Conservation (phyloP, 768 basidiomycete species). For the Daedaleopsis sinensis region DNA sequence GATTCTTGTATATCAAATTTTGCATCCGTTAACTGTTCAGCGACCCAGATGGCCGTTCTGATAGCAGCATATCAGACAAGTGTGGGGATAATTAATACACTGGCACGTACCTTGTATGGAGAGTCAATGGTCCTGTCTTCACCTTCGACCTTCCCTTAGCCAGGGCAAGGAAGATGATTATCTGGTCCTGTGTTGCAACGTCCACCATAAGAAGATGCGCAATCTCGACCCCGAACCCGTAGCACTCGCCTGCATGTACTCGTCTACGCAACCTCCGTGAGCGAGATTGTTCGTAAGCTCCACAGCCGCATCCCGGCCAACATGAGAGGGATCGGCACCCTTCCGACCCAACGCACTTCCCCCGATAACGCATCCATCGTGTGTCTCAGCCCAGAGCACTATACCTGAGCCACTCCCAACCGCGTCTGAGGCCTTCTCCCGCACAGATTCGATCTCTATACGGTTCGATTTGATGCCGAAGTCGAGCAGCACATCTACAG, state of each 20-base stretch:
- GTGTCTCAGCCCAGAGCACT: constrained; percentile 75
- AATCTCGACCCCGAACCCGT: not conserved
- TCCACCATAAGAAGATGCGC: not conserved
- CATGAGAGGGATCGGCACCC: constrained; percentile 43
- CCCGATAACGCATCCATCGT: constrained; percentile 65
- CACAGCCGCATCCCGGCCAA: constrained; percentile 64
- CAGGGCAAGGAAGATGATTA: constrained; percentile 76
- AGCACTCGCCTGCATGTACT: constrained; percentile 53
- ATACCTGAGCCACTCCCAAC: constrained; percentile 74
- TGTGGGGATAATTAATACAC: constrained; percentile 5
- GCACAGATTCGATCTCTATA: constrained; percentile 32
- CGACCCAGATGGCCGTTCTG: constrained; percentile 73
- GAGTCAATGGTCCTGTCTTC: constrained; percentile 55
- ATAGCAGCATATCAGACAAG: not conserved
- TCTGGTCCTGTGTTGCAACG: constrained; percentile 64
- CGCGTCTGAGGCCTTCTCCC: constrained; percentile 28
- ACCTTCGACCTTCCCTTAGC: constrained; percentile 66
- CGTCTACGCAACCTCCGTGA: constrained; percentile 76
- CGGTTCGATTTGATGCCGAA: constrained; percentile 36
- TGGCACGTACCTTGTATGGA: constrained; percentile 70
- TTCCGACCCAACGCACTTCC: constrained; percentile 69
- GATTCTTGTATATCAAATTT: constrained; percentile 57
- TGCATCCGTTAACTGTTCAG: constrained; percentile 68
- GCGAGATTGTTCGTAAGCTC: constrained; percentile 59
- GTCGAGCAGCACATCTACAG: constrained; percentile 43